These are phyloP conservation scores for Mortierella sp. DNA, from an alignment of 371 early-diverging fungal species.

Conservation along the genomic window DNA sequence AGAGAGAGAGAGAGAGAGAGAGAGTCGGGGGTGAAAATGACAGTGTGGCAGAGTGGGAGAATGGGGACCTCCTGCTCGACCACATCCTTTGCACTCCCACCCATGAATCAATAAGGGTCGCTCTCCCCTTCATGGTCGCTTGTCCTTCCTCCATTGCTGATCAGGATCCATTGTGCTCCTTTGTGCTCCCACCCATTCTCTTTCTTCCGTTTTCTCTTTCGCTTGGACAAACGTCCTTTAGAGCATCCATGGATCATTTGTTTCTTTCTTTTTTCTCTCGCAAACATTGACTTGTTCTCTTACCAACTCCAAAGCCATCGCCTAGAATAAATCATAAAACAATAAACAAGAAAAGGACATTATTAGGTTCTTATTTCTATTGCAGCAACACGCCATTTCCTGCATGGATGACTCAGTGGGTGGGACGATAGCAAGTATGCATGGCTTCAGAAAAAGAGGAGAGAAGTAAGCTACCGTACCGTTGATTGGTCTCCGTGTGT, in stretches of 20 bases:
- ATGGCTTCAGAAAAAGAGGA: neutral
- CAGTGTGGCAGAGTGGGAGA: neutral
- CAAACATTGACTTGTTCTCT: neutral
- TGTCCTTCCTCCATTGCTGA: too few relatives aligned
- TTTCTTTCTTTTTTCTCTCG: too few relatives aligned
- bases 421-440: neutral
- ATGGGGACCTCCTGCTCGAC: neutral
- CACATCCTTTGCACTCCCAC: neutral
- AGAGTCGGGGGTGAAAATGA: neutral
- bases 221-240: too few relatives aligned
- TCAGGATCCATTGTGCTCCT: too few relatives aligned
- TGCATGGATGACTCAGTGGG: neutral
- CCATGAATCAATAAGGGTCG: neutral
- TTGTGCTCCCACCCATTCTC: too few relatives aligned
- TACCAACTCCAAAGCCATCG: conserved; percentile 90
- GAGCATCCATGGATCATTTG: too few relatives aligned
- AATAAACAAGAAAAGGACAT: conserved; percentile 8
- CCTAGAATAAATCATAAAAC: conserved; percentile 57
- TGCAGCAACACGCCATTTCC: neutral
- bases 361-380: neutral
- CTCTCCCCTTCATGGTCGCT: too few relatives aligned
- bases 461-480: conserved; percentile 60
- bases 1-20: neutral
- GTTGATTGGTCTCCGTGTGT: conserved; percentile 78
- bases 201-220: too few relatives aligned